Percentiles rank a stretch among this genome's conserved stretches.
These are phyloP conservation scores for Aspergillus phoenicis DNA, from an alignment of 2,329 filamentous ascomycete species.

Conservation along the genomic window DNA sequence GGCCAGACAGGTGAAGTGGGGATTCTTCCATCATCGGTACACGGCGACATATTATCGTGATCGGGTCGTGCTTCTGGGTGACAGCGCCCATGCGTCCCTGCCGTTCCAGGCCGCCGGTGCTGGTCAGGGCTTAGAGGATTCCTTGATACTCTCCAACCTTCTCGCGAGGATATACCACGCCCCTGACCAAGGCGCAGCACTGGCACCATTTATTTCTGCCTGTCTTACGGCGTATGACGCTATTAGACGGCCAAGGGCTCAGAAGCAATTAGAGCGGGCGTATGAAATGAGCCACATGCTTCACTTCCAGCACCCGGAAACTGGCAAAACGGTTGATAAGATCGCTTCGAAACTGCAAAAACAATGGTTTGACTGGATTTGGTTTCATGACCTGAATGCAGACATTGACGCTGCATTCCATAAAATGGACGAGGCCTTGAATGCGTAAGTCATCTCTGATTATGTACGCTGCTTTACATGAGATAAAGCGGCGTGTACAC, in stretches of 20 bases:
- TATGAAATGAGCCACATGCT: not conserved
- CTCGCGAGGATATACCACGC: not conserved
- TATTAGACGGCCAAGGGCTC: not conserved
- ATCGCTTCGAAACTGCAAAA: not conserved
- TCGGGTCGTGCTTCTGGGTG: not conserved
- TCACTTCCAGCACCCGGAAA: not conserved
- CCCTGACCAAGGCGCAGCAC: not conserved
- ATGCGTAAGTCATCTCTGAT: too few species aligned
- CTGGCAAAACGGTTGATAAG: not conserved
- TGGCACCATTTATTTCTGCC: not conserved
- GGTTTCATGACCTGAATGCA: not conserved
- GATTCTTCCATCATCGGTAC: not conserved
- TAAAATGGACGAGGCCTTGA: too few species aligned
- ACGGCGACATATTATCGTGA: not conserved
- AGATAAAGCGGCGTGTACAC: too few species aligned
- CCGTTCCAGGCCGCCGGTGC: conserved; percentile 1
- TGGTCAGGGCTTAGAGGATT: not conserved
- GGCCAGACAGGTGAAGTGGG: not conserved
- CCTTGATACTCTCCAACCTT: not conserved
- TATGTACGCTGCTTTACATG: too few species aligned
- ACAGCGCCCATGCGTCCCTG: conserved; percentile 1
- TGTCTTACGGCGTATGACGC: not conserved
- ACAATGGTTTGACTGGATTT: not conserved
- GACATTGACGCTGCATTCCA: too few species aligned
- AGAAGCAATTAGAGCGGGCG: not conserved